Conservation (phyloP, 768 basidiomycete species). For the Mycena polygramma region DNA sequence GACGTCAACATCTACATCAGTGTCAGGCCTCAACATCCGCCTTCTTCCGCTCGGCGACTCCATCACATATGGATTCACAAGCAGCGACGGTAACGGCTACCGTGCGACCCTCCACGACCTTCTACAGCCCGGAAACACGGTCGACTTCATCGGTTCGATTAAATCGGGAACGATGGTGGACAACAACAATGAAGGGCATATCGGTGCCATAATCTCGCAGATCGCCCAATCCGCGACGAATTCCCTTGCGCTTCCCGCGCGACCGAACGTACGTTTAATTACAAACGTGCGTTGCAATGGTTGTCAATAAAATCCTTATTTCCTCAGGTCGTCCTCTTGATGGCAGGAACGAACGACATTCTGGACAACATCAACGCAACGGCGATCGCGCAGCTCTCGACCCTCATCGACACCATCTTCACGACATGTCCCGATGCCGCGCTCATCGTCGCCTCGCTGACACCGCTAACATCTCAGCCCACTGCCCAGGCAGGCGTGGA, state of each 20-base stretch:
- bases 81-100: constrained; percentile 39
- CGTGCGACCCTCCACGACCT: constrained; percentile 25
- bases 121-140: constrained; percentile 31
- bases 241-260: constrained; percentile 19
- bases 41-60: constrained; percentile 34
- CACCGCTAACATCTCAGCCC: constrained; percentile 18
- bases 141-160: constrained; percentile 35
- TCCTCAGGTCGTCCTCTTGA: constrained; percentile 36
- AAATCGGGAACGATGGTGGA: constrained; percentile 35
- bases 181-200: constrained; percentile 37
- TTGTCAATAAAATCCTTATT: too few species aligned
- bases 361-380: constrained; percentile 3
- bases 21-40: constrained; percentile 25
- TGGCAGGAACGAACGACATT: constrained; percentile 37
- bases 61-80: constrained; percentile 26
- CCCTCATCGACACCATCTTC: constrained; percentile 30
- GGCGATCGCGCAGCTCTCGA: constrained; percentile 14
- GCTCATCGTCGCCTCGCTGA: constrained; percentile 30
- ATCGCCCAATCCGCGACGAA: constrained; percentile 27
- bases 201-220: constrained; percentile 29
- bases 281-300: too few species aligned
- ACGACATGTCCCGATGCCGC: constrained; percentile 25
- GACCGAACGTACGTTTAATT: constrained; percentile 16
- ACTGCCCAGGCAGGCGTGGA: constrained; percentile 17
- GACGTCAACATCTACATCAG: constrained; percentile 9